Evolutionary conservation across 345 rosid species (phyloP).

Genomic region (Corchorus capsularis): DNA sequence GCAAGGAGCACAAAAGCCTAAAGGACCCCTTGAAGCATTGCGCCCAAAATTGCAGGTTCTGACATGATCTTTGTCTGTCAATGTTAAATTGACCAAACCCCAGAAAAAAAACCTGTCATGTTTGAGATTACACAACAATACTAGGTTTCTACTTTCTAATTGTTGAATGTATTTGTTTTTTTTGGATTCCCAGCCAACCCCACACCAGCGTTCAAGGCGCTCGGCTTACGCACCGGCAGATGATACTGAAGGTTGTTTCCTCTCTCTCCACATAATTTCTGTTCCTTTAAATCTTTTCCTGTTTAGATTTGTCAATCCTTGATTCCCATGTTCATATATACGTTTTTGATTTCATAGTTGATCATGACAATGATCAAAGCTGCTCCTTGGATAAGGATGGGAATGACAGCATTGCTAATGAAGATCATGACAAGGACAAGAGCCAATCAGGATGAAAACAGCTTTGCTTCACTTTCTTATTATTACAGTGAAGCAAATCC

Average conservation of each 20-base stretch:
- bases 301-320: too few species aligned
- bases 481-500: too few species aligned
- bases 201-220: conserved; percentile 74
- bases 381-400: not conserved
- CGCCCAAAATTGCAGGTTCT: conserved; percentile 86
- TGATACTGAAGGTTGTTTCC: conserved; percentile 54
- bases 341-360: not conserved
- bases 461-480: not conserved
- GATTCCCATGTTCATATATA: too few species aligned
- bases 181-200: conserved; percentile 59
- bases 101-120: not conserved
- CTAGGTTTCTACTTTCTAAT: not conserved
- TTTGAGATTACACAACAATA: too few species aligned
- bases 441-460: not conserved
- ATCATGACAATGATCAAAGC: conserved; percentile 15
- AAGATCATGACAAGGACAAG: conserved; percentile 3
- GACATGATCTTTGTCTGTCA: conserved; percentile 4
- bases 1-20: conserved; percentile 83
- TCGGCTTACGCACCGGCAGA: conserved; percentile 73
- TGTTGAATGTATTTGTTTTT: not conserved
- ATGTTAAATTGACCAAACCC: not conserved
- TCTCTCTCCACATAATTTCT: not conserved
- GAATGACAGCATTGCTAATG: not conserved
- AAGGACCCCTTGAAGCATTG: conserved; percentile 83
- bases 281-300: too few species aligned